Evolutionary conservation across 139 green algal genomes (phyloP), one percentile per base, ranked within the genome.

Genomic region (Mesotaenium endlicherianum): DNA sequence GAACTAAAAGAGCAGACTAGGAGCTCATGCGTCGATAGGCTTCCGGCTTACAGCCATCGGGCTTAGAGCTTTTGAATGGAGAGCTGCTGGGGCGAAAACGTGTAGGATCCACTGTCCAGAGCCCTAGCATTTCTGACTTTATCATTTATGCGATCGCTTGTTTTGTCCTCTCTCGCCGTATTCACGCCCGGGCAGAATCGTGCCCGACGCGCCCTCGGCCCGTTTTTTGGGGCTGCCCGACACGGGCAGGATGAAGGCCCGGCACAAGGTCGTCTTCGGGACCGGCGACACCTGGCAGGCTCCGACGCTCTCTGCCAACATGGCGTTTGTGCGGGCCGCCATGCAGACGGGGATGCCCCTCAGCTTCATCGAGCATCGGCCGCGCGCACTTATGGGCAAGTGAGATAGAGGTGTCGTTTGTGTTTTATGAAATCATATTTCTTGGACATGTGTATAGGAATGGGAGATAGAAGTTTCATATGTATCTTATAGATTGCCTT

Each of bases 181-280:
- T 64, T 64, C 26, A 64, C n/a, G n/a, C n/a, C n/a, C n/a, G n/a
- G n/a, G 26, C 53, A 64, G 53, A 64, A 26, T 64, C 26, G 53
- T 64, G 20, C 53, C 53, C 26, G 53, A 64, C 26, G 26, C 20
- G 26, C 53, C 53, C 26, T 64, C 53, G 20, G 53, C 20, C 26
- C 53, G 53, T 34, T 34, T 64, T 64, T 26, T 64, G 26, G 53
- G 26, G 53, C 53, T 64, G 20, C 53, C 53, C 26, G 53, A 64
- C 26, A 64, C 53, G 26, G 53, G 53, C 20, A 20, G 53, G 14
- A 75, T 75, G 11, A 75, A 75, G 14, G 38, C 38, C 11, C 34
- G 70, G 16, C 70, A 79, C 45, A 72, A 71, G 45, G 45, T 72
- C 11, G 20, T 79, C 26, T 59, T 67, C n/a, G 70, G 70, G 11